Conservation (phyloP, 164 flowering plant species). For the Stephania cephalantha region DNA sequence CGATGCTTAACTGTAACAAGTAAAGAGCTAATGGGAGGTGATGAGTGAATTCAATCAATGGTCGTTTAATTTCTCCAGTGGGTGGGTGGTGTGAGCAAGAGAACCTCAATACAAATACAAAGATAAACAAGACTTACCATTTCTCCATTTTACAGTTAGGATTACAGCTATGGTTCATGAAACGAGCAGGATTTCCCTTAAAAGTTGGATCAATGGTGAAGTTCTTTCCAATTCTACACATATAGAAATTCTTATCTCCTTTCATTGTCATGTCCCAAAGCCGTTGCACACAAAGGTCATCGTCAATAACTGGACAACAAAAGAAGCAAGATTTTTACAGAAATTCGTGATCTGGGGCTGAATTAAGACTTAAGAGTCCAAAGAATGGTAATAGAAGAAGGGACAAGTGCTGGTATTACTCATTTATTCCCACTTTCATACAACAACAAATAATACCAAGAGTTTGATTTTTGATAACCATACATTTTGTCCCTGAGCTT, state of each 20-base stretch:
- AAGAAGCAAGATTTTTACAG: background rate
- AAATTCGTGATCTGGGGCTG: background rate
- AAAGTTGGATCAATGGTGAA: conserved; percentile 93
- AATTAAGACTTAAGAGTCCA: no score
- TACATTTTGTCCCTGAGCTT: no score
- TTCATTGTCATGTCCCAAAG: conserved; percentile 87
- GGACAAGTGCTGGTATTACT: no score
- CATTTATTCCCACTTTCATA: no score
- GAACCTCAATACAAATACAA: background rate
- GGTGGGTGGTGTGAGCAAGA: background rate
- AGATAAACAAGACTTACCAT: conserved; percentile 33
- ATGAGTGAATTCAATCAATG: background rate
- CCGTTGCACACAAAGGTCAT: conserved; percentile 73
- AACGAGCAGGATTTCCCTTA: conserved; percentile 82
- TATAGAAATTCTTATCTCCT: conserved; percentile 69
- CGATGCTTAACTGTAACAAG: background rate
- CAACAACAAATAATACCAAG: no score
- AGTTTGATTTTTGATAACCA: no score
- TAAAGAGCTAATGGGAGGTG: background rate
- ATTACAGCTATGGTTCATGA: conserved; percentile 85
- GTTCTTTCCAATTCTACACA: conserved; percentile 85
- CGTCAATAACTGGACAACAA: conserved; percentile 68
- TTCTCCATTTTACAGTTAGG: conserved; percentile 90
- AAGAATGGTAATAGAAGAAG: no score
- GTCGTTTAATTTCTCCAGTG: background rate